phyloP scores from a whole-genome alignment of 257 asterid genomes.

The Primulina eburnea region DNA sequence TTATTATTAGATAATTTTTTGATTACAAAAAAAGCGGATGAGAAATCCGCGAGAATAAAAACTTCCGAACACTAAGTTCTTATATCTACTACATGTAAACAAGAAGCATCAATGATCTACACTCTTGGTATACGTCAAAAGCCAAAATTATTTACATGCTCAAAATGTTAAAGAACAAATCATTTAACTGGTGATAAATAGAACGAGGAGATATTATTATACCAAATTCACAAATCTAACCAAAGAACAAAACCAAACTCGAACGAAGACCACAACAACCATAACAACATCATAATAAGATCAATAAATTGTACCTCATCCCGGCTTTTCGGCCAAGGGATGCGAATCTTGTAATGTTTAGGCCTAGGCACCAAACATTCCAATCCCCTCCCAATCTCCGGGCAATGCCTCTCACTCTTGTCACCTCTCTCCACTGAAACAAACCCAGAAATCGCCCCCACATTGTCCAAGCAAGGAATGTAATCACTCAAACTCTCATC shows the following conservation, averaged over 20 bases:
- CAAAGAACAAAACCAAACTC: constrained; percentile 8
- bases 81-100: too few species aligned
- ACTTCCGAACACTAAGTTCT: too few species aligned
- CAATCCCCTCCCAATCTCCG: constrained; percentile 37
- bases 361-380: constrained; percentile 64
- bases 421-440: constrained; percentile 27
- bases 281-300: neutral
- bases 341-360: constrained; percentile 49
- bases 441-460: constrained; percentile 27
- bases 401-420: constrained; percentile 42
- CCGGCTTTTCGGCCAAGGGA: constrained; percentile 68
- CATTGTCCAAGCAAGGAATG: constrained; percentile 52
- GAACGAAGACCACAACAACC: neutral
- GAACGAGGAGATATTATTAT: too few species aligned
- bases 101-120: too few species aligned
- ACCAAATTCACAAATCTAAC: constrained; percentile 11
- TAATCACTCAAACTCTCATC: constrained; percentile 39
- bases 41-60: too few species aligned
- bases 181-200: too few species aligned
- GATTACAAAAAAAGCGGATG: too few species aligned
- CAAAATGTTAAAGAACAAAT: too few species aligned
- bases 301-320: constrained; percentile 44
- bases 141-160: too few species aligned
- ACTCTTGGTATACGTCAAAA: too few species aligned
- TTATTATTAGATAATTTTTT: too few species aligned